phyloP scores from a whole-genome alignment of 192 early-diverging fungal species.

The Coemansia sp. region DNA sequence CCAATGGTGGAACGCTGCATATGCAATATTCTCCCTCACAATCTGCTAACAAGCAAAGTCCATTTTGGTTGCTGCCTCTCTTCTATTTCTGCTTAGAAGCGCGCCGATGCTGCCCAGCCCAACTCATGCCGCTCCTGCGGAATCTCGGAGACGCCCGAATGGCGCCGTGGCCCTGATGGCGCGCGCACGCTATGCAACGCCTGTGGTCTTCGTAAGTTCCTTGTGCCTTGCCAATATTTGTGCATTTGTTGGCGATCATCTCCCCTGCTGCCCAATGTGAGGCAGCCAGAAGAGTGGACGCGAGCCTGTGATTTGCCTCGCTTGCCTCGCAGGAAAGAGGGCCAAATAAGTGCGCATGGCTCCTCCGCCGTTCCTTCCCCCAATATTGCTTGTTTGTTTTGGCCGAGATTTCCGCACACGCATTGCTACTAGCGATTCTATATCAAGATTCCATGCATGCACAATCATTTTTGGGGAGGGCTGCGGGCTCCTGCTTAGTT shows the following conservation, averaged over 20 bases:
- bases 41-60: background rate
- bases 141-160: slow-evolving; percentile 86
- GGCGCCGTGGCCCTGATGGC: slow-evolving; percentile 89
- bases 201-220: slow-evolving; percentile 79
- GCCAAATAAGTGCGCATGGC: no score
- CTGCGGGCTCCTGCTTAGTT: no score
- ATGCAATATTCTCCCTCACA: background rate
- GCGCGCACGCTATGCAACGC: slow-evolving; percentile 92
- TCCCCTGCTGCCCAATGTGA: no score
- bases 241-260: background rate
- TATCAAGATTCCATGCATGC: slow-evolving; percentile 8
- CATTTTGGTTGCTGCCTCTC: background rate
- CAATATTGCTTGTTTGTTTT: background rate
- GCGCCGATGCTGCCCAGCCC: slow-evolving; percentile 55
- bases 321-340: no score
- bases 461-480: no score
- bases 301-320: no score
- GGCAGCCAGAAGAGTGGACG: no score
- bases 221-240: background rate
- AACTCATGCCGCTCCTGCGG: slow-evolving; percentile 74
- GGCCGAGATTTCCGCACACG: background rate
- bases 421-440: slow-evolving; percentile 3
- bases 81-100: slow-evolving; percentile 31
- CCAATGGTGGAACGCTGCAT: background rate
- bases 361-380: background rate